Evolutionary conservation across 2,329 filamentous ascomycete genomes (phyloP), one percentile per base, ranked within the genome.

Genomic region (Rhynchosporium agropyri): DNA sequence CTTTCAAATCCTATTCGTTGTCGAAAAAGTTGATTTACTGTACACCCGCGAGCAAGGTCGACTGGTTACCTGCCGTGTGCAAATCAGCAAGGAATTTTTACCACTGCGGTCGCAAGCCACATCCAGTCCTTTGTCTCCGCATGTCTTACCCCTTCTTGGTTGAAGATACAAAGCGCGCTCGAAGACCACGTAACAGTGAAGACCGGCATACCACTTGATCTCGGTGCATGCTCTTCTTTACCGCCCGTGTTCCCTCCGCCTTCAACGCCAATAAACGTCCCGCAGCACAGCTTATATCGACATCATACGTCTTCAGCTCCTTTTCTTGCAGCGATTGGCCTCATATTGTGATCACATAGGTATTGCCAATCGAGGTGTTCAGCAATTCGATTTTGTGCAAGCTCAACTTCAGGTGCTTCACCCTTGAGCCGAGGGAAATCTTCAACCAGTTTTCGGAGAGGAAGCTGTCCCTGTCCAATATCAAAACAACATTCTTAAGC

Each of bases 81-180:
- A 70, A 36, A 72, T 70, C 70, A 69, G 67, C 70, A 70, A 66
- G 20, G 63, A 62, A 65, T 64, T 58, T 63, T 67, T 55, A 61
- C 61, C 63, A 65, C 65, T 68, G 67, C 69, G 68, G 50, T 61
- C 64, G 45, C 59, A 70, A 72, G 68, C 71, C 71, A 72, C 71
- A 69, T 51, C 59, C 48, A 61, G 51, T 62, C 64, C 63, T 58
- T 65, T 67, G 50, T 66, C 62, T 68, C 61, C 54, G 53, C 65
- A 63, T 54, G 59, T 67, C 63, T 67, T 67, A 59, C 57, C 57
- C 66, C 60, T 53, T 63, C 64, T 67, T 64, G 60, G 56, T 64
- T 63, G 63, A 66, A 63, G 62, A 65, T 63, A 68, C 64, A 69
- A 67, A 63, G 60, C 57, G 60, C 60, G 62, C 53, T 68, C 49